phyloP scores from a whole-genome alignment of 2,329 filamentous ascomycete genomes.

The Colletotrichum filicis region DNA sequence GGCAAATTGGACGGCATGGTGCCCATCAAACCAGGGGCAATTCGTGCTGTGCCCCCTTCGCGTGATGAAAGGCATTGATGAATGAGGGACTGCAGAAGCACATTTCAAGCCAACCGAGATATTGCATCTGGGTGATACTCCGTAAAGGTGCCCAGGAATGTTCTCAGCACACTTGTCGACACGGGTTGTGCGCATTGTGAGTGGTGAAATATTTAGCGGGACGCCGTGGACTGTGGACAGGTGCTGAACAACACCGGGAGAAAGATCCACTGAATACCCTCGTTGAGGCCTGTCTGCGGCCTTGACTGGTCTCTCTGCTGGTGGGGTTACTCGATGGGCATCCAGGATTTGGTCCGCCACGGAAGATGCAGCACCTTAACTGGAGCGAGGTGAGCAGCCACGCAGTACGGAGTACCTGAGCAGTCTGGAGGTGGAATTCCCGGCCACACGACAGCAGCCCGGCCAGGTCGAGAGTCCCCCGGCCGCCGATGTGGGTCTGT shows the following conservation, averaged over 20 bases:
- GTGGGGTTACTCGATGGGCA: not conserved
- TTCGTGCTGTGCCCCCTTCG: slow-evolving; percentile 18
- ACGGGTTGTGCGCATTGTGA: slow-evolving; percentile 21
- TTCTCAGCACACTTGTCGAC: slow-evolving; percentile 21
- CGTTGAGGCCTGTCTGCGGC: slow-evolving; percentile 22
- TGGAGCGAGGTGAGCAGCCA: not conserved
- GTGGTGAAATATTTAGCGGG: slow-evolving; percentile 25
- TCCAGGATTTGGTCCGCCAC: not conserved
- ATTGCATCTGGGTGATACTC: not conserved
- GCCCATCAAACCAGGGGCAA: slow-evolving; percentile 1
- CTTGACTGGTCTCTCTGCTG: slow-evolving; percentile 2
- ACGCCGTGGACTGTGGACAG: slow-evolving; percentile 2
- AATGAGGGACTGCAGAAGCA: slow-evolving; percentile 5
- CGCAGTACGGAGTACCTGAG: not conserved
- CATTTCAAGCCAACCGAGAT: slow-evolving; percentile 4
- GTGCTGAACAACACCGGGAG: slow-evolving; percentile 6
- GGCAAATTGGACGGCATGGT: not conserved
- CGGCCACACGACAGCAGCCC: slow-evolving; percentile 24
- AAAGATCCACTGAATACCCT: slow-evolving; percentile 29
- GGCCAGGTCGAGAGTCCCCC: slow-evolving; percentile 16
- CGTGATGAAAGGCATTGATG: slow-evolving; percentile 8
- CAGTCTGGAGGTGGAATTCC: not conserved
- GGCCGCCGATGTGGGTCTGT: not conserved
- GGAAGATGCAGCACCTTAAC: not conserved
- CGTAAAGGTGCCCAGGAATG: not conserved